Conservation (phyloP, 2,329 filamentous ascomycete genomes). For the Fusarium humuli region DNA sequence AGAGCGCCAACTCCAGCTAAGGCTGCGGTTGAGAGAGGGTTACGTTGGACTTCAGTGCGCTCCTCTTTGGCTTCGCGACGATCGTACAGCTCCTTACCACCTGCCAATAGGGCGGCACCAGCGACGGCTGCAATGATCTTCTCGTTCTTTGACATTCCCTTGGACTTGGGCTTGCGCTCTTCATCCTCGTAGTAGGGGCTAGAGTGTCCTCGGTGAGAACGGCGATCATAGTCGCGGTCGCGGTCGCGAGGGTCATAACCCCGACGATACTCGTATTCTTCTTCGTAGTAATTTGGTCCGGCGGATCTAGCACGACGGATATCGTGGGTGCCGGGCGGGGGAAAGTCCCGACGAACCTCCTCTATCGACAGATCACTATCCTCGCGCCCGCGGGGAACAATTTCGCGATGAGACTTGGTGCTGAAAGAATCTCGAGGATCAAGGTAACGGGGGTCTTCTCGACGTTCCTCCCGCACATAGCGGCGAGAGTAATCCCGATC, state of each 20-base stretch:
- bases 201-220: conserved; percentile 60
- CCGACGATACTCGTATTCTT: conserved; percentile 59
- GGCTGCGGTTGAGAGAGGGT: conserved; percentile 69
- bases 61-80: conserved; percentile 68
- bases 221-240: conserved; percentile 56
- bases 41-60: conserved; percentile 64
- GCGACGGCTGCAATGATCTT: conserved; percentile 75
- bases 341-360: conserved; percentile 86
- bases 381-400: conserved; percentile 72
- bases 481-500: conserved; percentile 63
- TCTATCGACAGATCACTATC: conserved; percentile 82
- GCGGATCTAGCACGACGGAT: conserved; percentile 73
- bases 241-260: conserved; percentile 63
- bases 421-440: conserved; percentile 64
- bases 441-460: conserved; percentile 65
- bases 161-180: conserved; percentile 59
- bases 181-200: conserved; percentile 70
- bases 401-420: conserved; percentile 61
- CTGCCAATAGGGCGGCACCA: conserved; percentile 72
- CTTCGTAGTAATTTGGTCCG: conserved; percentile 70
- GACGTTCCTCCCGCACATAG: conserved; percentile 66
- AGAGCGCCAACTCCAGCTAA: conserved; percentile 73
- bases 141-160: conserved; percentile 68
- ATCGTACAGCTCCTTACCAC: conserved; percentile 74
- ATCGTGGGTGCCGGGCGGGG: conserved; percentile 70